Conservation (phyloP, 2,329 filamentous ascomycete genomes). For the Endothia cerciana region DNA sequence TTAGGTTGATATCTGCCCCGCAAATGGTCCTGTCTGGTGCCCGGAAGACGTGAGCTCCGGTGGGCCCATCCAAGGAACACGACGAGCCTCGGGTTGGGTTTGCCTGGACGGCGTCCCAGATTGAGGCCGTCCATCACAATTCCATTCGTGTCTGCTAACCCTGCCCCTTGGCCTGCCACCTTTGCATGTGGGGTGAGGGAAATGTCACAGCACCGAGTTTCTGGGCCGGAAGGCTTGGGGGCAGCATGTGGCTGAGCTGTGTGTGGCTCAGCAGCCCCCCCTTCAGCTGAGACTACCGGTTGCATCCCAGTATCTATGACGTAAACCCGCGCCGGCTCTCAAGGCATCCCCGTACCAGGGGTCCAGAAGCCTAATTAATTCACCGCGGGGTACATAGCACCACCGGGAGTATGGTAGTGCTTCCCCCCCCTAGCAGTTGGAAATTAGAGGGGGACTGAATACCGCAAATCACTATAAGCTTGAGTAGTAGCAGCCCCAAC, state of each 20-base stretch:
- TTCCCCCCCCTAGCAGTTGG: not conserved
- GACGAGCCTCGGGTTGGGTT: too few relatives aligned
- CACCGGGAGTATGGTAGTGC: too few relatives aligned
- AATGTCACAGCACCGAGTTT: too few relatives aligned
- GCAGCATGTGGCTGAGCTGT: not conserved
- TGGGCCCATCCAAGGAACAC: too few relatives aligned
- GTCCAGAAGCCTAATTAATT: not conserved
- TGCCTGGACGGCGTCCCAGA: too few relatives aligned
- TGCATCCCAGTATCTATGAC: slow-evolving; percentile 1
- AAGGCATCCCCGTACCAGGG: not conserved
- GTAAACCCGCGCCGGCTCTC: not conserved
- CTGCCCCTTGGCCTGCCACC: too few relatives aligned
- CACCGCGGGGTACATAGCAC: not conserved
- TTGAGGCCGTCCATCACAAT: too few relatives aligned
- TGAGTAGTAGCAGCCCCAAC: not conserved
- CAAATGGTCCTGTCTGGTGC: too few relatives aligned
- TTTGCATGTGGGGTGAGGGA: too few relatives aligned
- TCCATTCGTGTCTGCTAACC: too few relatives aligned
- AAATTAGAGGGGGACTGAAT: not conserved
- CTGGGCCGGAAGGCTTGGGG: not conserved
- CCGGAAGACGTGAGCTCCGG: too few relatives aligned
- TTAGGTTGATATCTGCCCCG: not conserved
- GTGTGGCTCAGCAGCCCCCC: not conserved
- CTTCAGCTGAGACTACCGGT: not conserved
- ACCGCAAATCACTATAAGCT: slow-evolving; percentile 3